A percentile compares a stretch with the other conserved stretches of the same genome.
Conservation (phyloP, 2,329 filamentous ascomycete genomes). For the Gliomastix tumulicola region DNA sequence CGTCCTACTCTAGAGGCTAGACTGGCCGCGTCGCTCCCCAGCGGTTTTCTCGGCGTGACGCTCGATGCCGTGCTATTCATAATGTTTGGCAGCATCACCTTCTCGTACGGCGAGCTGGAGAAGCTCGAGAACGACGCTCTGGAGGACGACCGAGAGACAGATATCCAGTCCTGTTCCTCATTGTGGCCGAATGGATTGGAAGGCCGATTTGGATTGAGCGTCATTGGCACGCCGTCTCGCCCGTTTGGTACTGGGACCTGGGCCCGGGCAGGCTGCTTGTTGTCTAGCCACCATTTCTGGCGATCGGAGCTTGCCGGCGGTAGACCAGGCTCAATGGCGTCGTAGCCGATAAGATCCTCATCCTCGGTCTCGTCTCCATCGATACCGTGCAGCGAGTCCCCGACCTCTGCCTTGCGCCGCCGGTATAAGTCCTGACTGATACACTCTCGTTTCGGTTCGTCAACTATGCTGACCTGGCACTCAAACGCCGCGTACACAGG, state of each 20-base stretch:
- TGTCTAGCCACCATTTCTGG: constrained; percentile 66
- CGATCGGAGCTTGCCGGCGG: constrained; percentile 61
- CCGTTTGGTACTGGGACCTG: constrained; percentile 56
- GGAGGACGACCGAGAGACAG: constrained; percentile 47
- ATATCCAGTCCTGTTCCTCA: constrained; percentile 80
- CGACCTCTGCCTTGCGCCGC: constrained; percentile 59
- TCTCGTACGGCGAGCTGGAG: constrained; percentile 53
- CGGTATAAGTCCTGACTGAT: constrained; percentile 72
- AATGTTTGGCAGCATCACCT: constrained; percentile 43
- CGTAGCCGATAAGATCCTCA: constrained; percentile 75
- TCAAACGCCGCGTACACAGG: constrained; percentile 89
- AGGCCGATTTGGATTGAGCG: constrained; percentile 66
- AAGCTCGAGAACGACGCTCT: constrained; percentile 49
- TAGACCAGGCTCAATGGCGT: constrained; percentile 73
- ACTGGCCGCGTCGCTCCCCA: constrained; percentile 34
- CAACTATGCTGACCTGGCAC: constrained; percentile 72
- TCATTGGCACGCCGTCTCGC: constrained; percentile 42
- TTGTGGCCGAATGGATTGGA: constrained; percentile 75
- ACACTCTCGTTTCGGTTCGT: constrained; percentile 65
- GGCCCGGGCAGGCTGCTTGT: constrained; percentile 69
- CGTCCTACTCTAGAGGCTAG: constrained; percentile 39
- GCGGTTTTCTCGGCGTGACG: constrained; percentile 39
- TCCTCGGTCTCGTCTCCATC: constrained; percentile 57
- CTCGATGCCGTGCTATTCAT: constrained; percentile 37
- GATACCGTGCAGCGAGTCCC: constrained; percentile 48